Conservation (phyloP, 768 basidiomycete genomes). For the Calocera viscosa region DNA sequence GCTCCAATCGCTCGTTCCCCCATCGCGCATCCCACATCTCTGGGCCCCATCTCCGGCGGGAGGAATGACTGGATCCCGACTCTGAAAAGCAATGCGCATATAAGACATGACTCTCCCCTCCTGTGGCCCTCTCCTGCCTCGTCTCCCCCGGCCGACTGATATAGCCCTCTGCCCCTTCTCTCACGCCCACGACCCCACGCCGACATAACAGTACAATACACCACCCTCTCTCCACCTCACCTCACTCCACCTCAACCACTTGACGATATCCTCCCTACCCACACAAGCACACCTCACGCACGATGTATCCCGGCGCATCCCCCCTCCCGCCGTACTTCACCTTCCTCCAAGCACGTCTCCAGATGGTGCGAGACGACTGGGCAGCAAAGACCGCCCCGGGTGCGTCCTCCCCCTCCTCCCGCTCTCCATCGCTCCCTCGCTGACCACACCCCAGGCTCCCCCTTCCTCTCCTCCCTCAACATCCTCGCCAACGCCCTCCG, state of each 20-base stretch:
- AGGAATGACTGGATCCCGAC: background rate
- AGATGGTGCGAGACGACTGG: slow-evolving; percentile 6
- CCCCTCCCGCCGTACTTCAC: background rate
- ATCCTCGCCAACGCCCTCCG: slow-evolving; percentile 7
- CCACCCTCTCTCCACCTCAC: background rate
- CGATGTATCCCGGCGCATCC: background rate
- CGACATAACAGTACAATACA: background rate
- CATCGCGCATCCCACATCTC: background rate
- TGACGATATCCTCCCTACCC: background rate
- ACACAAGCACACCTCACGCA: background rate
- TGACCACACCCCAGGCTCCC: background rate
- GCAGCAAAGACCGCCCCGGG: background rate
- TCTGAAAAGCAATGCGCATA: background rate
- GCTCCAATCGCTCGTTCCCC: background rate
- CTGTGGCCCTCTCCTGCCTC: background rate
- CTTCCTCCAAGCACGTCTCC: slow-evolving; percentile 4
- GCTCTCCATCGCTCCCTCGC: background rate
- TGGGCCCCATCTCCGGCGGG: background rate
- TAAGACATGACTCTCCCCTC: background rate
- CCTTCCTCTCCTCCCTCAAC: background rate
- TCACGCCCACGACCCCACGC: background rate
- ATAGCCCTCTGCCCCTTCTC: background rate
- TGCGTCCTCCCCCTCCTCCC: background rate
- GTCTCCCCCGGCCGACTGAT: background rate
- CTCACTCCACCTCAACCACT: background rate